Evolutionary conservation across 2,329 filamentous ascomycete genomes (phyloP).

Genomic region (Apiospora marii): DNA sequence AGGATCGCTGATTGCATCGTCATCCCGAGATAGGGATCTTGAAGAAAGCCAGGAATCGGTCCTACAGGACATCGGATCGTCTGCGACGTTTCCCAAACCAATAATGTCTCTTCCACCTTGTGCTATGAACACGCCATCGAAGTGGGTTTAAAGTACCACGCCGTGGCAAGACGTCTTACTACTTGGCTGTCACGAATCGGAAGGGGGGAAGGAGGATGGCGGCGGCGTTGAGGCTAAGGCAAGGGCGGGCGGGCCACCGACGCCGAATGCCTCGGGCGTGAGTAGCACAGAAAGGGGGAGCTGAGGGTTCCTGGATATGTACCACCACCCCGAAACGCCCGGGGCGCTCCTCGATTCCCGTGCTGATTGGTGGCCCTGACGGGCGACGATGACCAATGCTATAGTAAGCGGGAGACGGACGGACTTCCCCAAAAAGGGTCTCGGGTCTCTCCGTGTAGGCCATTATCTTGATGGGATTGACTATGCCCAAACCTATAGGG

Average conservation of each 20-base stretch:
- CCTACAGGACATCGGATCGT: background rate
- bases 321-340: background rate
- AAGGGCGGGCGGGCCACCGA: background rate
- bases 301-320: conserved; percentile 4
- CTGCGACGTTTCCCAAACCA: background rate
- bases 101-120: background rate
- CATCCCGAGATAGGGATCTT: background rate
- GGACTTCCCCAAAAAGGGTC: conserved; percentile 4
- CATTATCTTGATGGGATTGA: background rate
- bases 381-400: conserved; percentile 3
- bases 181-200: background rate
- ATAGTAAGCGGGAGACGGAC: background rate
- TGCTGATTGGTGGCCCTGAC: conserved; percentile 4
- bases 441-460: background rate
- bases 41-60: background rate
- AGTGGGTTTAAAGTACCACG: background rate
- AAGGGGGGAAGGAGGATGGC: background rate
- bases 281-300: background rate
- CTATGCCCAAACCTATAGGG: background rate
- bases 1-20: background rate
- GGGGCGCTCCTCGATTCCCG: background rate
- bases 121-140: background rate
- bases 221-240: background rate
- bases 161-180: background rate
- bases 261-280: background rate